Conservation (phyloP, 2,329 filamentous ascomycete species). For the Venturia asperata region DNA sequence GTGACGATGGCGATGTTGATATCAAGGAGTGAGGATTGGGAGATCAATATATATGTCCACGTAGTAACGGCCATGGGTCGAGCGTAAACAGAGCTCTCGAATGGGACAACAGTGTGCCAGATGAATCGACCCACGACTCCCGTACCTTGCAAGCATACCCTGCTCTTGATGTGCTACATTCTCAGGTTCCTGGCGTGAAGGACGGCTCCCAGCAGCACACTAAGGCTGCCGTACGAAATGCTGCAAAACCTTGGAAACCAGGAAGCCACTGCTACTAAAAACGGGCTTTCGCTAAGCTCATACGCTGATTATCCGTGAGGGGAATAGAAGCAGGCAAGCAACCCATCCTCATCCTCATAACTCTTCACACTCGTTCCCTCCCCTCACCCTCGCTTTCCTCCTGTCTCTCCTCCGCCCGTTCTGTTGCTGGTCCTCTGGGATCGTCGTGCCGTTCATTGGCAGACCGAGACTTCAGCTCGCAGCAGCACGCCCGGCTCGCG, state of each 20-base stretch:
- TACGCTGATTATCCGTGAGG: constrained; percentile 11
- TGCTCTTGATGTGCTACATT: not conserved
- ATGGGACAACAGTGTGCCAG: constrained; percentile 1
- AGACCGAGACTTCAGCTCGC: not conserved
- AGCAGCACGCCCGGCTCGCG: constrained; percentile 6
- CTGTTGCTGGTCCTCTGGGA: not conserved
- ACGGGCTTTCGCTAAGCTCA: constrained; percentile 4
- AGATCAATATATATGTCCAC: constrained; percentile 10
- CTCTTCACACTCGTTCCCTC: not conserved
- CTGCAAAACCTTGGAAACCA: constrained; percentile 1
- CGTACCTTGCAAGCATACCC: not conserved
- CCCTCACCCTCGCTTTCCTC: not conserved
- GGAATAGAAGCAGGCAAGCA: not conserved
- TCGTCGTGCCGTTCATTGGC: not conserved
- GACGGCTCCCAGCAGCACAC: not conserved
- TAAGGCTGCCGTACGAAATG: constrained; percentile 7
- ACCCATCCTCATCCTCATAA: not conserved
- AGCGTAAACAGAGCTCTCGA: constrained; percentile 11
- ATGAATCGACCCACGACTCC: not conserved
- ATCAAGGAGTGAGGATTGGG: not conserved
- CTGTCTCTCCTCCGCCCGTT: not conserved
- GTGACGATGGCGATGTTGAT: not conserved
- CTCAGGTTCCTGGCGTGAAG: not conserved
- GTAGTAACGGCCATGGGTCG: constrained; percentile 1
- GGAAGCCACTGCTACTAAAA: constrained; percentile 8